phyloP scores from a whole-genome alignment of 2,329 filamentous ascomycete genomes.

The Albophoma yamanashiensis region DNA sequence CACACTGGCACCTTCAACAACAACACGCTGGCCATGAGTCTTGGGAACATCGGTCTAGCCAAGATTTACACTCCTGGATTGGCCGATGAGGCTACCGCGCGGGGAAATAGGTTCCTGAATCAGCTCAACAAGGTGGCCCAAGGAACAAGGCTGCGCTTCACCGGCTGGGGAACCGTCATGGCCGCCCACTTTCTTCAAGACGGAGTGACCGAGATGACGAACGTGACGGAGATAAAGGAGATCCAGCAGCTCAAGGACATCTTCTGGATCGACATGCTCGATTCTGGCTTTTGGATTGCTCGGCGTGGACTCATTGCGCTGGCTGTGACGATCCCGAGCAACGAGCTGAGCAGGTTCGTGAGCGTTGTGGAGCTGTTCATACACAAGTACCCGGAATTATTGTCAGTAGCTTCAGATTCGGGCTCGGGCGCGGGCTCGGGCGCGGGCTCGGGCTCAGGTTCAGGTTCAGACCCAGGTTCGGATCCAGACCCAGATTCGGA shows the following conservation, averaged over 20 bases:
- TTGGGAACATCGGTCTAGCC: conserved; percentile 32
- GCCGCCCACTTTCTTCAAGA: conserved; percentile 24
- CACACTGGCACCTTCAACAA: conserved; percentile 62
- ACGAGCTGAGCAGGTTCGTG: too few relatives aligned
- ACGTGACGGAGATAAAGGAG: conserved; percentile 18
- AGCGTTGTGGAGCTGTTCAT: conserved; percentile 13
- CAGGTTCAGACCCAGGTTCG: too few relatives aligned
- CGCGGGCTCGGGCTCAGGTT: too few relatives aligned
- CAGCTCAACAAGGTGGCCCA: conserved; percentile 18
- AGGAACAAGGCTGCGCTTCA: conserved; percentile 26
- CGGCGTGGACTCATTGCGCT: conserved; percentile 29
- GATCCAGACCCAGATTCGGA: too few relatives aligned
- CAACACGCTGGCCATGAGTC: conserved; percentile 48
- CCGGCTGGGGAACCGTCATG: conserved; percentile 25
- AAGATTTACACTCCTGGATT: conserved; percentile 22
- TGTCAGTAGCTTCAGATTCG: too few relatives aligned
- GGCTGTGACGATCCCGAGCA: conserved; percentile 18
- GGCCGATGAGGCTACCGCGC: conserved; percentile 17
- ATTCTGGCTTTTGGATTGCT: conserved; percentile 30
- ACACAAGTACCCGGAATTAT: too few relatives aligned
- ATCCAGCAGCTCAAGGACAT: conserved; percentile 23
- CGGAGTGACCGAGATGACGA: conserved; percentile 4
- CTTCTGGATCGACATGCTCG: conserved; percentile 36
- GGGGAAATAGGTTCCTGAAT: conserved; percentile 18
- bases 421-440: too few relatives aligned